Base-by-base conservation (phyloP, 176 grass and related monocot genomes). In the Puccinellia tenuiflora region DNA sequence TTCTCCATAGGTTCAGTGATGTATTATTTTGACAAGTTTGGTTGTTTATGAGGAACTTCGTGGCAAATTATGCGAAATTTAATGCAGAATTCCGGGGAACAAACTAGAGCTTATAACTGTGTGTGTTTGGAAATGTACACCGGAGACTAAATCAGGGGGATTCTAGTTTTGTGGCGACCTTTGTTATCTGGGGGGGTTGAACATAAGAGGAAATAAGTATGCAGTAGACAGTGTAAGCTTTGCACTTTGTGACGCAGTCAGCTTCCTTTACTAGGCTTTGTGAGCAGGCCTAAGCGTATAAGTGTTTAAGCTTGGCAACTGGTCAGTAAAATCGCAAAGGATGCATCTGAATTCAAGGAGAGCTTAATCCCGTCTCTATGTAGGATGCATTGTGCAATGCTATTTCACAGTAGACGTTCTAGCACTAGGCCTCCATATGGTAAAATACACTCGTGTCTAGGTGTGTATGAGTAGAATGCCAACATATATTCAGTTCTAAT, bases 391-490 rank as follows among this genome's bases (percentile, higher is more conserved):
- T 50, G 13, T 62, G 70, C 84, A 73, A 5, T 7, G 13, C 18
- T 61, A 71, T 48, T 85, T 42, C 35, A 79, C 66, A 71, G 39
- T 61, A 79, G 35, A 39, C 6, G 39, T 20, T 73, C 40, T 72
- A 73, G 50, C 30, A 29, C 5, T 39, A 50, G 34, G 70, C 39
- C 56, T 63, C 55, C 38, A n/a, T 60, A 42, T 63, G 17, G 38
- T 30, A 46, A 79, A 79, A 20, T 4, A 24, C 16, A 45, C 29
- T 22, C 2, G 9, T 35, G 2, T 75, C 72, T 20, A 73, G 69
- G 13, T 1, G 24, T 72, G 14, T 20, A 42, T 42, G 7, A 60
- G 75, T 42, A 42, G 22, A 78, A 60, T 60, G 54, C 22, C 26
- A 43, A 24, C 56, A 18, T 78, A 61, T 29, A 61, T 60, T 43